Percentiles rank a stretch among this genome's conserved stretches.
Conservation (phyloP, 108 stramenopile genomes). For the Poteriospumella lacustris region DNA sequence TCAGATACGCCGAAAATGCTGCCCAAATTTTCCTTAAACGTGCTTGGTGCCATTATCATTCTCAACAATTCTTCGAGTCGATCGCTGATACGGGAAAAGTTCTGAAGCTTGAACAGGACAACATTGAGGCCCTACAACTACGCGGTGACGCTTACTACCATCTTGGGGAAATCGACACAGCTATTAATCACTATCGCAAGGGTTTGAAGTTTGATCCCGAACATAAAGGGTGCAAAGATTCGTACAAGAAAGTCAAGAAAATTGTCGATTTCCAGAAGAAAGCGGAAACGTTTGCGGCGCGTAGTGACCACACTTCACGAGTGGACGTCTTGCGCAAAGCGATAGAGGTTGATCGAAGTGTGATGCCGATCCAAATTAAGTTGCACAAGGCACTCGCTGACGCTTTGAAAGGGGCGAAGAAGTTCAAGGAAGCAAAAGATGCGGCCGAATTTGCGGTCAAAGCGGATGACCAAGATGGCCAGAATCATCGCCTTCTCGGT, state of each 20-base stretch:
- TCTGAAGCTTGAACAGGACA: slow-evolving; percentile 68
- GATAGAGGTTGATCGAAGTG: slow-evolving; percentile 58
- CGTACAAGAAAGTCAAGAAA: slow-evolving; percentile 71
- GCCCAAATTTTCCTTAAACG: slow-evolving; percentile 67
- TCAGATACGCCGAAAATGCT: slow-evolving; percentile 59
- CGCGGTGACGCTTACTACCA: slow-evolving; percentile 75
- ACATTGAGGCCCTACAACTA: slow-evolving; percentile 75
- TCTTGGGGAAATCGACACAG: slow-evolving; percentile 78
- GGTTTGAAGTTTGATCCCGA: slow-evolving; percentile 89
- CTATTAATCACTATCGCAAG: slow-evolving; percentile 80
- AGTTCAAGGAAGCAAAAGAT: slow-evolving; percentile 9
- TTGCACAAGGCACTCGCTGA: slow-evolving; percentile 62
- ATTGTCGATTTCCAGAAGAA: slow-evolving; percentile 73
- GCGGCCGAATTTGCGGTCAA: no score
- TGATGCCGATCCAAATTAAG: slow-evolving; percentile 67
- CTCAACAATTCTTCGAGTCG: slow-evolving; percentile 71
- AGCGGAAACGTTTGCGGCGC: slow-evolving; percentile 62
- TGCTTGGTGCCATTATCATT: slow-evolving; percentile 64
- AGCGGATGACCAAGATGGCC: not conserved
- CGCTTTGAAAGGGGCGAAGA: slow-evolving; percentile 60
- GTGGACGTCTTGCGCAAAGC: slow-evolving; percentile 64
- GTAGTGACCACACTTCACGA: slow-evolving; percentile 59
- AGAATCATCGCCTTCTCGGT: not conserved
- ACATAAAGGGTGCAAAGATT: slow-evolving; percentile 78
- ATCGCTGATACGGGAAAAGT: slow-evolving; percentile 74